A percentile compares a stretch with the other conserved stretches of the same genome.
Conservation (phyloP, 192 early-diverging fungal species). For the Coemansia sp. region DNA sequence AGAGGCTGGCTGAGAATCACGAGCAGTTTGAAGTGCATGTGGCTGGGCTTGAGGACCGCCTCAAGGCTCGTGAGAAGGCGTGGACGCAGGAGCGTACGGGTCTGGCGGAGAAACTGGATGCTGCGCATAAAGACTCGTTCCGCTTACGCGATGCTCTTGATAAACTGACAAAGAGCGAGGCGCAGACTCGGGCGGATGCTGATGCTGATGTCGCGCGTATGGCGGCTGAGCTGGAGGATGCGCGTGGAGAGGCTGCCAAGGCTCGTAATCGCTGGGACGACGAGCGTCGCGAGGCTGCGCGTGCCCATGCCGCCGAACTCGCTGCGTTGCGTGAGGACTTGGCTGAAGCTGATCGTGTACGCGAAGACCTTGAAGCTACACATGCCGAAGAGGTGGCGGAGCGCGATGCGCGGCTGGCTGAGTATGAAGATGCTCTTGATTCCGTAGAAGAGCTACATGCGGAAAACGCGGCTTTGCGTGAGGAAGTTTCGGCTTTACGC, state of each 20-base stretch:
- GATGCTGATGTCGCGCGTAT: constrained; percentile 38
- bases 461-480: constrained; percentile 18
- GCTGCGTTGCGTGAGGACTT: constrained; percentile 2
- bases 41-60: constrained; percentile 19
- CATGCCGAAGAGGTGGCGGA: constrained; percentile 5
- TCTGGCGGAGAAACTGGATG: constrained; percentile 46
- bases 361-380: not conserved
- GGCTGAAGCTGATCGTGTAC: not conserved
- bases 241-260: constrained; percentile 18
- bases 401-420: constrained; percentile 25
- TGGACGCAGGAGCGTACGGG: constrained; percentile 39
- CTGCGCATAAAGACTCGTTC: constrained; percentile 52
- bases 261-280: constrained; percentile 16
- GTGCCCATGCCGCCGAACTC: constrained; percentile 22
- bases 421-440: not conserved
- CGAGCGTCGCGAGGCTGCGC: constrained; percentile 31
- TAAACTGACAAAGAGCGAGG: constrained; percentile 25
- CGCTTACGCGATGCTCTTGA: constrained; percentile 46
- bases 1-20: constrained; percentile 20
- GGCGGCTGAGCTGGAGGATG: constrained; percentile 22
- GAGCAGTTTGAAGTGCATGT: constrained; percentile 14
- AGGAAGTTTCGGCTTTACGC: constrained; percentile 21
- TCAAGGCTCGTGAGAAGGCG: constrained; percentile 21
- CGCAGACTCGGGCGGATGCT: constrained; percentile 34
- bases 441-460: constrained; percentile 19